Evolutionary conservation across 2,329 filamentous ascomycete species (phyloP).

Genomic region (Metarhizium brunneum): DNA sequence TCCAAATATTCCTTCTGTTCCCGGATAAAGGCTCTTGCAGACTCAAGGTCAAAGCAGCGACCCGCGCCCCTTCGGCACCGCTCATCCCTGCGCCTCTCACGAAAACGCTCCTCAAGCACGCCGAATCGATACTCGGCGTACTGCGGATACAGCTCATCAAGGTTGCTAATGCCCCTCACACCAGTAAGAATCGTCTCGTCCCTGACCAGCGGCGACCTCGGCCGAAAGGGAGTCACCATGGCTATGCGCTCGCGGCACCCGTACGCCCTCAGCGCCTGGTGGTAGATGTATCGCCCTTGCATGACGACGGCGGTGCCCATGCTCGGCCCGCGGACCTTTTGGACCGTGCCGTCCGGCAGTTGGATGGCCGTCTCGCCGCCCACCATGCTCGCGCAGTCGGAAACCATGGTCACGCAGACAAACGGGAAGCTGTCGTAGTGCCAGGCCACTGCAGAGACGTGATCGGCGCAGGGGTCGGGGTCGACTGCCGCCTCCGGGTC

Average conservation of each 20-base stretch:
- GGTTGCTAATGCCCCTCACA: constrained; percentile 47
- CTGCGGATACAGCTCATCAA: constrained; percentile 49
- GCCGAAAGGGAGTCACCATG: constrained; percentile 58
- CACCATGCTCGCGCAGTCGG: constrained; percentile 52
- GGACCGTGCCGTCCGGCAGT: constrained; percentile 40
- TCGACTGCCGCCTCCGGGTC: background rate
- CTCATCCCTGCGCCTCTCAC: background rate
- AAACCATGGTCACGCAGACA: constrained; percentile 61
- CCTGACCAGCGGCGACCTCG: constrained; percentile 39
- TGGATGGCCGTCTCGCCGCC: constrained; percentile 56
- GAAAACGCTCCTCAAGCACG: constrained; percentile 47
- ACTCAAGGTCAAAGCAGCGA: too few relatives aligned
- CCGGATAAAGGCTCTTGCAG: too few relatives aligned
- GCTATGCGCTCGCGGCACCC: constrained; percentile 53
- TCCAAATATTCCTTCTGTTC: too few relatives aligned
- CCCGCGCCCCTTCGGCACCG: too few relatives aligned
- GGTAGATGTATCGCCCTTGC: constrained; percentile 58
- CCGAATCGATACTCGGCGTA: constrained; percentile 55
- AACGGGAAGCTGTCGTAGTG: constrained; percentile 58
- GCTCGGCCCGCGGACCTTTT: constrained; percentile 50
- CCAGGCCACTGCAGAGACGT: constrained; percentile 50
- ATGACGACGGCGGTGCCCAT: constrained; percentile 56
- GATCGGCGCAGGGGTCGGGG: constrained; percentile 27
- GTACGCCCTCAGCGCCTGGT: constrained; percentile 50
- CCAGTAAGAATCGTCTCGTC: constrained; percentile 55